phyloP scores from a whole-genome alignment of 2,329 filamentous ascomycete genomes.

The Stagonosporopsis cucurbitacearum region DNA sequence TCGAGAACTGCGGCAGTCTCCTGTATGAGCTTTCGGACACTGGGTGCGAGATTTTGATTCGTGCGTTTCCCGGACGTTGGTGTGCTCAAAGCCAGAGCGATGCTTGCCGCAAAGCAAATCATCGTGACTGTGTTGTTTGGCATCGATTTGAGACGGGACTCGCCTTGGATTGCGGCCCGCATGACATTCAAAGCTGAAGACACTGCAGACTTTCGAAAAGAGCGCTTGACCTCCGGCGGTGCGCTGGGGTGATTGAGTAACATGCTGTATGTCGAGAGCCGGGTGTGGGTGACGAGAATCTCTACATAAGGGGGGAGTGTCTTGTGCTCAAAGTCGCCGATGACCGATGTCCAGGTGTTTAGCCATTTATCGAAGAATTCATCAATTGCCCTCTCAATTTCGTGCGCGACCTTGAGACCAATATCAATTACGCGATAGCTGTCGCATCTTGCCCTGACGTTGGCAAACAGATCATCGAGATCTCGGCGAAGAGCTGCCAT shows the following conservation, averaged over 20 bases:
- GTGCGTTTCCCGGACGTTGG: conserved; percentile 30
- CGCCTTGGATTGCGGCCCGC: conserved; percentile 74
- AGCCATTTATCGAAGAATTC: conserved; percentile 71
- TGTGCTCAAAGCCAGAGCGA: conserved; percentile 59
- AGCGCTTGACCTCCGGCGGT: conserved; percentile 72
- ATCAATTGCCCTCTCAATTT: conserved; percentile 61
- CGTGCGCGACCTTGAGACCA: conserved; percentile 59
- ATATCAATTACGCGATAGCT: conserved; percentile 59
- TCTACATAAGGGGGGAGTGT: conserved; percentile 75
- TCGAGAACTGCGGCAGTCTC: conserved; percentile 73
- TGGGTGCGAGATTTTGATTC: conserved; percentile 41
- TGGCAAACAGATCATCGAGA: conserved; percentile 64
- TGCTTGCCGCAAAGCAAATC: conserved; percentile 70
- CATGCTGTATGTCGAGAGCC: conserved; percentile 75
- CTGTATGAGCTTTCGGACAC: conserved; percentile 56
- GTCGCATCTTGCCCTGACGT: conserved; percentile 66
- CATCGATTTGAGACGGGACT: conserved; percentile 73
- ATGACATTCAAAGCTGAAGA: conserved; percentile 77
- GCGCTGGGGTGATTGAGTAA: conserved; percentile 78
- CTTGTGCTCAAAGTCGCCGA: conserved; percentile 48
- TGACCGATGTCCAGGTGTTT: conserved; percentile 59
- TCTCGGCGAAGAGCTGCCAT: conserved; percentile 74
- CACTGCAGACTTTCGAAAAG: conserved; percentile 74
- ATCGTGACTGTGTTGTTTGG: conserved; percentile 80
- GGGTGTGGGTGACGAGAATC: conserved; percentile 73